A percentile compares a stretch with the other conserved stretches of the same genome.
Conservation (phyloP, 2,329 filamentous ascomycete genomes). For the Macrophomina tecta region DNA sequence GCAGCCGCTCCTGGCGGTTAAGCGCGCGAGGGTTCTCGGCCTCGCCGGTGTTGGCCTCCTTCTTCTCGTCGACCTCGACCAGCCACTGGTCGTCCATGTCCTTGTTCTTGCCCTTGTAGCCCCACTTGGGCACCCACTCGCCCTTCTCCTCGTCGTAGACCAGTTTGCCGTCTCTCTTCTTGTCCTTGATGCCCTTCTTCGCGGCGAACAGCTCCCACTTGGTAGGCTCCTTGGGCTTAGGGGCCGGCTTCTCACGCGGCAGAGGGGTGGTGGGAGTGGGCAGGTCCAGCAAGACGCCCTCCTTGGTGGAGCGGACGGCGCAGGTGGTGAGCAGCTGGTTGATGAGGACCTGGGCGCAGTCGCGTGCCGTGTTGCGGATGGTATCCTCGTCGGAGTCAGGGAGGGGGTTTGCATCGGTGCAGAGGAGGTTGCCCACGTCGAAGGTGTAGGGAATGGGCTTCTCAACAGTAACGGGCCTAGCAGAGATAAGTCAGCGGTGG, state of each 20-base stretch:
- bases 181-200: constrained; percentile 95
- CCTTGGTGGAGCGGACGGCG: constrained; percentile 71
- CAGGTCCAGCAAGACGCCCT: constrained; percentile 79
- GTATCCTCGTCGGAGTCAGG: constrained; percentile 67
- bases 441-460: constrained; percentile 92
- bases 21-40: constrained; percentile 64
- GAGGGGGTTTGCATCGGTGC: constrained; percentile 85
- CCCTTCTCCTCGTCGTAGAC: constrained; percentile 83
- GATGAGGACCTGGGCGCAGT: constrained; percentile 88
- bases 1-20: constrained; percentile 65
- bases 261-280: constrained; percentile 73
- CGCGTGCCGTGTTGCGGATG: constrained; percentile 77
- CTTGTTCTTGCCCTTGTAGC: constrained; percentile 90
- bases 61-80: constrained; percentile 82
- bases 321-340: constrained; percentile 94
- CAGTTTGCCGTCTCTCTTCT: constrained; percentile 80
- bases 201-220: constrained; percentile 96
- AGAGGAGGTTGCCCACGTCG: constrained; percentile 86
- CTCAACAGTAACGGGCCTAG: constrained; percentile 49
- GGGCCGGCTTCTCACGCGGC: constrained; percentile 91
- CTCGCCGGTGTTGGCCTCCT: constrained; percentile 69
- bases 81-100: constrained; percentile 83
- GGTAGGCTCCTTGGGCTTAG: constrained; percentile 79
- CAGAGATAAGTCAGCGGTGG: neutral
- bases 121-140: constrained; percentile 94